Evolutionary conservation across 768 basidiomycete genomes (phyloP), one percentile per base, ranked within the genome.

Genomic region (Boletus vermiculosoides): DNA sequence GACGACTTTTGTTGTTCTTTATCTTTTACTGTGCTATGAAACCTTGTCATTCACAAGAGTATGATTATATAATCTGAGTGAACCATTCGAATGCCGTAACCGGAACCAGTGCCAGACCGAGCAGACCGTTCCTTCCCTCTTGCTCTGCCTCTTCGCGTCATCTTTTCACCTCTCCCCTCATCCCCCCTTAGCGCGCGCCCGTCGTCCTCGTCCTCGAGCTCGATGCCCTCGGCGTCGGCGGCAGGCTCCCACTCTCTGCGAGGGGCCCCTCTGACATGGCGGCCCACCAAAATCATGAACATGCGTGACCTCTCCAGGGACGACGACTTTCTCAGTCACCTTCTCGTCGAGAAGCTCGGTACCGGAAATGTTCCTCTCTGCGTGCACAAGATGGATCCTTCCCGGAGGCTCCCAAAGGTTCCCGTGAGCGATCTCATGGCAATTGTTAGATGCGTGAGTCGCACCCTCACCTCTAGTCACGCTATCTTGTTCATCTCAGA

Each of bases 351-450:
- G 76, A 92, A 92, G 65, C 83, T 94, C 34, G 91, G 92, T 44
- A 90, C 90, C 4, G 88, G 88, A 33, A 74, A 66, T 37, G 86
- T 87, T 9, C 91, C 92, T n/a, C 80, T 94, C 52, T 81, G 86
- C 55, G 92, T 94, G 15, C 91, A 94, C 78, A 93, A 92, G 74
- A 94, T 94, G 91, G 90, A 93, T 71, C 77, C 87, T 25, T 80
- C 83, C 58, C 80, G 88, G 54, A 80, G 84, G 48, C 80, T 92
- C 30, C 92, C 92, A 56, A 91, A 88, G 78, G 85, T 88, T 51
- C 79, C 86, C 62, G 75, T 85, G 9, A 74, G 78, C 44, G 83
- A 86, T 69, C 81, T 94, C 64, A 78, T 93, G 71, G 71, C 77
- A 60, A 84, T 85, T 64, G 86, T 92, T 57, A 80, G 83, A 83